Evolutionary conservation across 2,329 filamentous ascomycete species (phyloP), one percentile per base, ranked within the genome.

Genomic region (Aspergillus thermomutatus): DNA sequence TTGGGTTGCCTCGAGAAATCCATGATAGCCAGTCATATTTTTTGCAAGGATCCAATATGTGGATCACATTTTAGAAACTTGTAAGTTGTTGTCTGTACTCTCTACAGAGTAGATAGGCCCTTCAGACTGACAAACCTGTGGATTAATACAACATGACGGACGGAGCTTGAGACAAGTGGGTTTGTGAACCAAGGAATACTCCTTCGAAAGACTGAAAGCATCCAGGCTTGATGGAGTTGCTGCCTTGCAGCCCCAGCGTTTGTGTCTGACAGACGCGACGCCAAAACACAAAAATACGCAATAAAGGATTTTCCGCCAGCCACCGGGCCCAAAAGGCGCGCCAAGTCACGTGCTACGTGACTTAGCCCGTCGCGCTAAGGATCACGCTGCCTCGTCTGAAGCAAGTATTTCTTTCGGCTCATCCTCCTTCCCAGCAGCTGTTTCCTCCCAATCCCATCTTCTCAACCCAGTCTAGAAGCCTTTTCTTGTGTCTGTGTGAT

Each of bases 301-400:
- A 46, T 46, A 23, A 46, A 26, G 21, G 43, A 14, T 25, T 40
- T 59, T 53, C 54, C 41, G 52, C 59, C 59, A 63, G 58, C 61
- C 57, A 63, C 56, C 62, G 53, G 61, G 52, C 31, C 23, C 43
- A 49, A 46, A 50, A 55, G 43, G 62, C 69, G 66, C 72, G 71
- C 61, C 58, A 67, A 57, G 55, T 73, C 72, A 75, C 70, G 72
- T 75, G 72, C 59, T 60, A 63, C 70, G 72, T 69, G 72, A 72
- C 69, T 68, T 68, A 68, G 67, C 65, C 61, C 66, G 69, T 70
- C 72, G 69, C 72, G 72, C 72, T 73, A 73, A 53, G 59, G 64
- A 68, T 69, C 68, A 69, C 66, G 66, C 62, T 69, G 31, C 59
- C 55, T 61, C 64, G 64, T 63, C 63, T 65, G 60, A 65, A 65